Conservation (phyloP, 768 basidiomycete genomes). For the Pleurotus tuoliensis region DNA sequence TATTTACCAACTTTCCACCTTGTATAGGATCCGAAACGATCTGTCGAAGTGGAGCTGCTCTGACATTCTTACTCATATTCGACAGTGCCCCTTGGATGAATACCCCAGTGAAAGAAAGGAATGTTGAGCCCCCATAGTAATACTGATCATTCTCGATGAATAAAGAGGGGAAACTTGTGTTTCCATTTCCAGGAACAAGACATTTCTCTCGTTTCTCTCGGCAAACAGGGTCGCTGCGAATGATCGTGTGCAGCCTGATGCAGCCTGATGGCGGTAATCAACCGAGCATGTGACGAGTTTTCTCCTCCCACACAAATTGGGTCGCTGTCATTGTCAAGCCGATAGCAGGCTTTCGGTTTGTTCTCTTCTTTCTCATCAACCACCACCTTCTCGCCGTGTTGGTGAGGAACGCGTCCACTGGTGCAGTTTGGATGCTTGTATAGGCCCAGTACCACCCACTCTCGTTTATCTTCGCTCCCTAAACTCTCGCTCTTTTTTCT, state of each 20-base stretch:
- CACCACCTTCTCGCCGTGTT: neutral
- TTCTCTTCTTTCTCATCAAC: neutral
- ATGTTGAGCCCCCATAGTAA: too few relatives aligned
- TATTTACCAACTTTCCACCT: too few relatives aligned
- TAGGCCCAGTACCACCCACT: neutral
- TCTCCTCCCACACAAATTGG: neutral
- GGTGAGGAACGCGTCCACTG: neutral
- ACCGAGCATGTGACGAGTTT: slow-evolving; percentile 5
- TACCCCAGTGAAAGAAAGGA: too few relatives aligned
- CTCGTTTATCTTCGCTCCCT: neutral
- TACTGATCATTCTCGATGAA: too few relatives aligned
- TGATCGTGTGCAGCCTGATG: neutral
- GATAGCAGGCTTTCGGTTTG: neutral
- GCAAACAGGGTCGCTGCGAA: neutral
- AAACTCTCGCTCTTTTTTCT: neutral
- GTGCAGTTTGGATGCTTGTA: neutral
- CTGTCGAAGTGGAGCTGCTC: too few relatives aligned
- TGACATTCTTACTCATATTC: too few relatives aligned
- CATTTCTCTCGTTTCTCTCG: too few relatives aligned
- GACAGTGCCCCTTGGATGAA: too few relatives aligned
- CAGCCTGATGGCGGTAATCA: neutral
- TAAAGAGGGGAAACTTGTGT: too few relatives aligned
- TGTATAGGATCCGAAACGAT: too few relatives aligned
- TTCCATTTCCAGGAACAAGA: too few relatives aligned
- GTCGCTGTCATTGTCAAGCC: neutral